phyloP scores from a whole-genome alignment of 495 filamentous ascomycete genomes.

The Penicillium coprophilum region DNA sequence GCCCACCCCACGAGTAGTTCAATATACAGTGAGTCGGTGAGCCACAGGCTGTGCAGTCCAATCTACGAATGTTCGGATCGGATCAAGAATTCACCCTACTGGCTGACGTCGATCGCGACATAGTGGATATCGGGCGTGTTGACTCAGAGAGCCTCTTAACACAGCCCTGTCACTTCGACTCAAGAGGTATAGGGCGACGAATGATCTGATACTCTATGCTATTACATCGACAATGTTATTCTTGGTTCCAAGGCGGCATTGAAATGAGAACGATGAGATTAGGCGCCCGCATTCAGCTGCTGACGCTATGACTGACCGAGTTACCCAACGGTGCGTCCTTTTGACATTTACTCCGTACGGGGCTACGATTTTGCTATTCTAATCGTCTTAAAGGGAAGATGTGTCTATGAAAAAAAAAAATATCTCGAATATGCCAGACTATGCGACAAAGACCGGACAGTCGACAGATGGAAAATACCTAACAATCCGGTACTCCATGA shows the following conservation, averaged over 20 bases:
- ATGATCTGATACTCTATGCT: too few species aligned
- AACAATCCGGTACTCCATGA: too few species aligned
- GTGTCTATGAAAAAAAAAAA: too few species aligned
- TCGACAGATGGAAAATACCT: too few species aligned
- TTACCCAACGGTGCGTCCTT: neutral
- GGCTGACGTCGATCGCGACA: neutral
- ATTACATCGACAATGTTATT: too few species aligned
- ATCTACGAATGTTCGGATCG: neutral
- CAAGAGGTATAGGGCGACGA: neutral
- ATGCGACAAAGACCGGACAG: too few species aligned
- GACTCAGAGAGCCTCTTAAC: neutral
- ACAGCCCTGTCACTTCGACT: neutral
- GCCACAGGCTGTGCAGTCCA: slow-evolving; percentile 3
- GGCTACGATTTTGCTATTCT: too few species aligned
- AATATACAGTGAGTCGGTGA: neutral
- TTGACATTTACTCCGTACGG: too few species aligned
- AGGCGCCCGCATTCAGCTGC: slow-evolving; percentile 33
- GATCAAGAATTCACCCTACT: neutral
- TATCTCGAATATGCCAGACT: too few species aligned
- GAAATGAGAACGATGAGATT: too few species aligned
- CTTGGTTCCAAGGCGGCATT: too few species aligned
- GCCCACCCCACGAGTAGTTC: neutral
- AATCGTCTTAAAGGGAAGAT: too few species aligned
- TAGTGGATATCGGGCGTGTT: neutral
- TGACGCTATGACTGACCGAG: slow-evolving; percentile 18